These are phyloP conservation scores for Pseudopyrenochaeta lycopersici DNA, from an alignment of 2,329 filamentous ascomycete genomes.

Conservation along the genomic window DNA sequence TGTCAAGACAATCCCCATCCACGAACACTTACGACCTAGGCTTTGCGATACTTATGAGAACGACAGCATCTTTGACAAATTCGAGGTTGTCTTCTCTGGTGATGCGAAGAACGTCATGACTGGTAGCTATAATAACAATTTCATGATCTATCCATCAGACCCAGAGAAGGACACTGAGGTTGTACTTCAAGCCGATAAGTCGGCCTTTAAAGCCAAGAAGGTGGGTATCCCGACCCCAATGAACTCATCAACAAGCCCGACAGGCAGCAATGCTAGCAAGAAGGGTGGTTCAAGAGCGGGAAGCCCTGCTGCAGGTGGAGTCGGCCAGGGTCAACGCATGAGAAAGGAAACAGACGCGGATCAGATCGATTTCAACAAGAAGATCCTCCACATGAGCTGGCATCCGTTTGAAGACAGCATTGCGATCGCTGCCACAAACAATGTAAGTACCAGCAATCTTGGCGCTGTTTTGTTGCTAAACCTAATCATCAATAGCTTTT, in stretches of 20 bases:
- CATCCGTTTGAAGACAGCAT: conserved; percentile 99
- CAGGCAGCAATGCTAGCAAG: conserved; percentile 74
- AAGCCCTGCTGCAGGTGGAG: conserved; percentile 77
- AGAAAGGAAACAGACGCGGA: conserved; percentile 98
- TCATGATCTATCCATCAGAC: conserved; percentile 99
- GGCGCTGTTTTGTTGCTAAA: neutral
- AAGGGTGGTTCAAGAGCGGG: conserved; percentile 88
- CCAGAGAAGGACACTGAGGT: conserved; percentile 97
- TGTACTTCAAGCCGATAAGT: conserved; percentile 97
- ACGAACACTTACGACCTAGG: conserved; percentile 92
- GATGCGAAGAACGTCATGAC: conserved; percentile 99
- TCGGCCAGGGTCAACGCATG: conserved; percentile 89
- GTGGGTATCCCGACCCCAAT: conserved; percentile 97
- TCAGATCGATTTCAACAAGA: conserved; percentile 99
- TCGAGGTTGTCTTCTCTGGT: conserved; percentile 98
- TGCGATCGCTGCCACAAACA: conserved; percentile 98
- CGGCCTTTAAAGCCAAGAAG: conserved; percentile 99
- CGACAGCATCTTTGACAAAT: conserved; percentile 99
- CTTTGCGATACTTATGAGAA: conserved; percentile 99
- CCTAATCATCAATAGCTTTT: conserved; percentile 57
- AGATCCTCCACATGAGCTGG: conserved; percentile 99
- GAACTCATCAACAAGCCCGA: conserved; percentile 80
- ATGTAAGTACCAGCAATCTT: conserved; percentile 70
- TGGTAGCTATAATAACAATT: conserved; percentile 99
- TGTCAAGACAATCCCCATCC: conserved; percentile 97